Conservation (phyloP, 2,329 filamentous ascomycete species). For the Xylaria sp. region DNA sequence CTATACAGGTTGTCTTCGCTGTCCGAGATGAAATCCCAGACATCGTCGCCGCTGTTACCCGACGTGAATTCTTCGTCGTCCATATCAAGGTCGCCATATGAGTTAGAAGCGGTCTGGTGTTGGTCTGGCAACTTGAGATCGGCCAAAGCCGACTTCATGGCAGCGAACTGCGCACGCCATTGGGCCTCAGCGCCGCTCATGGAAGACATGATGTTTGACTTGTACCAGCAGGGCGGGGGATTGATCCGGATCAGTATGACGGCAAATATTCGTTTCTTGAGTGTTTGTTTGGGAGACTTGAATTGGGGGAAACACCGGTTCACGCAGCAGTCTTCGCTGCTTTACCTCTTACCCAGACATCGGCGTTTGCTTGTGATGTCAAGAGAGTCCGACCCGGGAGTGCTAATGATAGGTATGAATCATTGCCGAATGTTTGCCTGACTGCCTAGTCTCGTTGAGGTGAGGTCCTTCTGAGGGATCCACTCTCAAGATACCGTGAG, state of each 20-base stretch:
- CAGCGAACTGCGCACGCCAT: constrained; percentile 80
- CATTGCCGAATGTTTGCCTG: too few relatives aligned
- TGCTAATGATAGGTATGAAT: too few relatives aligned
- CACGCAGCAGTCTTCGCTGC: neutral
- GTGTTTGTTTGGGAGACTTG: neutral
- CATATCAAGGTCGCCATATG: constrained; percentile 59
- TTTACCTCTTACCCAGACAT: too few relatives aligned
- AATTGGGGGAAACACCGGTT: neutral
- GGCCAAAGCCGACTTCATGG: constrained; percentile 82
- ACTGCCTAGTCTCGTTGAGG: too few relatives aligned
- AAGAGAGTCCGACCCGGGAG: too few relatives aligned
- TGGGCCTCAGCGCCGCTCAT: constrained; percentile 45
- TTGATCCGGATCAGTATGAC: neutral
- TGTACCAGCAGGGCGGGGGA: neutral
- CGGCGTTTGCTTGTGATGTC: too few relatives aligned
- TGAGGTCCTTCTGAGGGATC: too few relatives aligned
- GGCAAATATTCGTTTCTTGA: neutral
- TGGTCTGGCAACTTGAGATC: constrained; percentile 53
- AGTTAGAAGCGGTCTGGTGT: constrained; percentile 38
- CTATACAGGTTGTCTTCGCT: constrained; percentile 59
- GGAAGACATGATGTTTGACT: constrained; percentile 19
- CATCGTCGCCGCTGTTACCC: constrained; percentile 66
- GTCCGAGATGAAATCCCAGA: constrained; percentile 89
- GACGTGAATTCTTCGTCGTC: constrained; percentile 53
- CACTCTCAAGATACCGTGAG: too few relatives aligned